Evolutionary conservation across 2,329 filamentous ascomycete genomes (phyloP), one percentile per base, ranked within the genome.

Genomic region (Monilinia laxa): DNA sequence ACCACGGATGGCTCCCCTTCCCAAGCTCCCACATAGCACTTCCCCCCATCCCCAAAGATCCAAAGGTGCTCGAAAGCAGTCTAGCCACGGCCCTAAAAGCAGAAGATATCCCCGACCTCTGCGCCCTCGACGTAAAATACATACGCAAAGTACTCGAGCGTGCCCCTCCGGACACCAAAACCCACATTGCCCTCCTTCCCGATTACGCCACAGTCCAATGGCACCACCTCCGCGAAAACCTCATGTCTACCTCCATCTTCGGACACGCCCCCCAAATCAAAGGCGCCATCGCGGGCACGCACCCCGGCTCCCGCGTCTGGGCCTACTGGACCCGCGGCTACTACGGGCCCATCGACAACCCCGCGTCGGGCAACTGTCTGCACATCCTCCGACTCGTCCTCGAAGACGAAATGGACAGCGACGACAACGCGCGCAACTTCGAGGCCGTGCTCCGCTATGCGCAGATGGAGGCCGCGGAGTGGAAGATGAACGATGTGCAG

Each of bases 181-280:
- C 81, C 18, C 78, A 81, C 28, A 84, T 95, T 52, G 90, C 91
- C 52, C 80, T 93, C 69, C 72, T 87, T 58, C 91, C 92, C 0
- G 86, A 92, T 73, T 77, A 85, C 68, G 84, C 89, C 66, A 86
- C 87, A 9, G 83, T 93, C 71, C 79, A 83, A 68, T 96, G 92
- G 92, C 89, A 94, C 77, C 86, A 92, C 76, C 86, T 88, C 67
- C 87, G 94, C 59, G 92, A 97, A 78, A 87, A 93, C 60, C 95
- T 90, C 76, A 88, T 94, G 74, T 85, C 84, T 6, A 82, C 83
- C 65, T 83, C 86, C 69, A 80, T 93, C 7, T 85, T 89, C 70
- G 79, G 80, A 23, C 76, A 75, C 70, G 20, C 70, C 0, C 89
- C 91, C 0, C 74, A 80, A 0, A 80, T 90, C 65, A 89, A 90